Evolutionary conservation across 805 yeast genomes (phyloP).

Genomic region (Candida sanyiensis): DNA sequence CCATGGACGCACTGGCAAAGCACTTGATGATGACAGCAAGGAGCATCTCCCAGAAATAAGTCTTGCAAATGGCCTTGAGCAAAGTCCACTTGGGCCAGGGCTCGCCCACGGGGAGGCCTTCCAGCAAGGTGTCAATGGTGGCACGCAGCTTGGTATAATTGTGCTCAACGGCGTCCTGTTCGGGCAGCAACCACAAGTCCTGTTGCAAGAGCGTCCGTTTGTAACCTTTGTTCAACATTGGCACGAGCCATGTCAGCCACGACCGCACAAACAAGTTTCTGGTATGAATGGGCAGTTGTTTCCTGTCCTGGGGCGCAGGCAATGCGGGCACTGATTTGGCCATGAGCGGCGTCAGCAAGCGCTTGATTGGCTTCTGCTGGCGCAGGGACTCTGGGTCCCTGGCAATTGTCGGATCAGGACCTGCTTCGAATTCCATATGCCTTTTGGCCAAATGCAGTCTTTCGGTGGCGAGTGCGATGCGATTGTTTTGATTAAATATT

Average conservation of each 20-base stretch:
- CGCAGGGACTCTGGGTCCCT: slow-evolving; percentile 6
- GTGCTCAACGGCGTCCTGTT: slow-evolving; percentile 33
- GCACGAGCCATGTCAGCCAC: slow-evolving; percentile 61
- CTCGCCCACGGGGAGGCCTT: slow-evolving; percentile 28
- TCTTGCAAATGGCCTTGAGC: slow-evolving; percentile 36
- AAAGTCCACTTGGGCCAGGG: slow-evolving; percentile 26
- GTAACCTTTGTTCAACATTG: slow-evolving; percentile 58
- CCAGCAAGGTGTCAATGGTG: slow-evolving; percentile 25
- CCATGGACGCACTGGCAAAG: slow-evolving; percentile 38
- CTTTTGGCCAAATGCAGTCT: not conserved
- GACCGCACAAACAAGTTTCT: slow-evolving; percentile 28
- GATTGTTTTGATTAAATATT: too few relatives aligned
- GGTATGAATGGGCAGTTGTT: slow-evolving; percentile 5
- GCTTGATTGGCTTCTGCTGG: slow-evolving; percentile 6
- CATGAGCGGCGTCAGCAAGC: slow-evolving; percentile 10
- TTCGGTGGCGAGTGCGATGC: not conserved
- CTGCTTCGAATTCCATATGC: slow-evolving; percentile 2
- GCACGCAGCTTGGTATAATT: slow-evolving; percentile 31
- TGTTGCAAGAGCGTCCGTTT: slow-evolving; percentile 59
- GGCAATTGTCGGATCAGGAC: slow-evolving; percentile 1
- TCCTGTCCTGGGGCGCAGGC: slow-evolving; percentile 5
- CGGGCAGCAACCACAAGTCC: slow-evolving; percentile 47
- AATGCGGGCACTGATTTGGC: slow-evolving; percentile 10
- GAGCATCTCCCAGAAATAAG: slow-evolving; percentile 39
- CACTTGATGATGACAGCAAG: slow-evolving; percentile 35